These are phyloP conservation scores for Globisporangium radiosum DNA, from an alignment of 352 stramenopile genomes.

Conservation along the genomic window DNA sequence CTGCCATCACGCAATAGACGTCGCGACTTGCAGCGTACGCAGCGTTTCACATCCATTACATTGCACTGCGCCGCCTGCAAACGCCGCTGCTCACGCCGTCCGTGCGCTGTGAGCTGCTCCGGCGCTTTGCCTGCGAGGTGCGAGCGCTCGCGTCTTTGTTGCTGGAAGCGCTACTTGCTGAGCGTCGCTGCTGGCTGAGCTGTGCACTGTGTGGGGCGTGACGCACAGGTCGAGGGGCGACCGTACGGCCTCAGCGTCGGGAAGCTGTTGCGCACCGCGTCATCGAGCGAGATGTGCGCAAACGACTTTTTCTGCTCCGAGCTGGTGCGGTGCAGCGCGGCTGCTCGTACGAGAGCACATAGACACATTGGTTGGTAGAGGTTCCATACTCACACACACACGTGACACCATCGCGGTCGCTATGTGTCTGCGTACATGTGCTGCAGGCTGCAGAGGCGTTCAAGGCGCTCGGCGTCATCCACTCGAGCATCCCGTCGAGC, in stretches of 20 bases:
- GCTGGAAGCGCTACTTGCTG: no score
- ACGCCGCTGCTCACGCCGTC: slow-evolving; percentile 42
- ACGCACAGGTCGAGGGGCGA: slow-evolving; percentile 29
- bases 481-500: slow-evolving; percentile 23
- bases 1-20: slow-evolving; percentile 6
- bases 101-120: slow-evolving; percentile 40
- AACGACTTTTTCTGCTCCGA: slow-evolving; percentile 64
- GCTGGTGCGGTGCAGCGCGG: slow-evolving; percentile 23
- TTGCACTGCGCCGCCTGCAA: slow-evolving; percentile 36
- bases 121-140: slow-evolving; percentile 32
- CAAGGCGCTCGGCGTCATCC: slow-evolving; percentile 47
- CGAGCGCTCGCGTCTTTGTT: neutral
- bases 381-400: no score
- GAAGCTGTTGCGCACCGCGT: slow-evolving; percentile 32
- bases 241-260: slow-evolving; percentile 48
- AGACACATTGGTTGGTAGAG: no score
- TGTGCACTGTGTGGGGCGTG: no score
- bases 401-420: neutral
- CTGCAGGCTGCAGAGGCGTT: slow-evolving; percentile 43
- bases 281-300: slow-evolving; percentile 4
- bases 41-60: slow-evolving; percentile 39
- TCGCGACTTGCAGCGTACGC: slow-evolving; percentile 31
- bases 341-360: neutral
- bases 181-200: no score
- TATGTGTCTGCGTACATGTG: neutral